Conservation (phyloP, 164 flowering plant genomes). For the Vitis rotundifolia region DNA sequence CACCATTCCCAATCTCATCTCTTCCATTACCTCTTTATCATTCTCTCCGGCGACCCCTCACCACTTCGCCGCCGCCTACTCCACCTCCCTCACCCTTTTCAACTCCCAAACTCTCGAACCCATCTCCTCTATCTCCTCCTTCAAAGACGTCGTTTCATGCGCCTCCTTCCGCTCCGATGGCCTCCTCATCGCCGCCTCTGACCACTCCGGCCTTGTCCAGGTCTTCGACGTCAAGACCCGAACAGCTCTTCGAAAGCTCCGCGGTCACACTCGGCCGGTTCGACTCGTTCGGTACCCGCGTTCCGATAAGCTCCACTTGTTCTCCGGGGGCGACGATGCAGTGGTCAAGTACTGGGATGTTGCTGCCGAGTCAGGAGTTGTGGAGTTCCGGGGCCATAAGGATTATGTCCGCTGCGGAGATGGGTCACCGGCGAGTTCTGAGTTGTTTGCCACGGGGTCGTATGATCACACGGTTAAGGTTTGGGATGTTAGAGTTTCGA, state of each 20-base stretch:
- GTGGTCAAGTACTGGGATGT: constrained; percentile 93
- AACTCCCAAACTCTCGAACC: constrained; percentile 40
- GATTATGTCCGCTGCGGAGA: constrained; percentile 85
- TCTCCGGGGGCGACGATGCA: constrained; percentile 84
- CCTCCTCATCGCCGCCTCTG: constrained; percentile 77
- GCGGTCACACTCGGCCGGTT: constrained; percentile 63
- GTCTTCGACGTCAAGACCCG: constrained; percentile 62
- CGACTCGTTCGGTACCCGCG: constrained; percentile 59
- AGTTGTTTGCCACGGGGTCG: constrained; percentile 73
- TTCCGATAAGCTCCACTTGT: constrained; percentile 70
- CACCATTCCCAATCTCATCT: constrained; percentile 45
- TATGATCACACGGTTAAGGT: constrained; percentile 85
- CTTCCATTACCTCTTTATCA: constrained; percentile 55
- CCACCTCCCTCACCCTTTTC: constrained; percentile 66
- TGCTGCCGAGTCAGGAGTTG: constrained; percentile 40
- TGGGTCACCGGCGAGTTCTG: constrained; percentile 61
- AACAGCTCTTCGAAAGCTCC: constrained; percentile 50
- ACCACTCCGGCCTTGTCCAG: constrained; percentile 63
- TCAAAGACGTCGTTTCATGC: constrained; percentile 61
- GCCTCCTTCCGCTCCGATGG: constrained; percentile 79
- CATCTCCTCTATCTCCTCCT: constrained; percentile 42
- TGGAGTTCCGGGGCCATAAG: constrained; percentile 61
- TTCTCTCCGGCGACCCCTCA: constrained; percentile 71
- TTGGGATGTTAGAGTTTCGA: constrained; percentile 77
- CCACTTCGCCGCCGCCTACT: constrained; percentile 64